A percentile compares a stretch with the other conserved stretches of the same genome.
These are phyloP conservation scores for Xylaria sp. DNA, from an alignment of 2,329 filamentous ascomycete genomes.

Conservation along the genomic window DNA sequence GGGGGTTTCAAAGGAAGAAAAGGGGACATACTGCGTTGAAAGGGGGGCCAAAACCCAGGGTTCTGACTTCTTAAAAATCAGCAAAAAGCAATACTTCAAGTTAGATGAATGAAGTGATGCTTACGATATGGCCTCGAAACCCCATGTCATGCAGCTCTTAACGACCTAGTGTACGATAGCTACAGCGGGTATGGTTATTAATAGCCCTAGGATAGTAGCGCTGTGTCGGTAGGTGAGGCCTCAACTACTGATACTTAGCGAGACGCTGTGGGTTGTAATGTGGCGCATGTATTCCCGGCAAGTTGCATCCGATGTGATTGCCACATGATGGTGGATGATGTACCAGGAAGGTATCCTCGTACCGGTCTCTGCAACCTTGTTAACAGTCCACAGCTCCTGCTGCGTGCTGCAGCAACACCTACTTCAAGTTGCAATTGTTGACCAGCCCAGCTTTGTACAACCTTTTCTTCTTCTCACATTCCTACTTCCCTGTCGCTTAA, in stretches of 20 bases:
- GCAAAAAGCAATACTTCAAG: not conserved
- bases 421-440: slow-evolving; percentile 16
- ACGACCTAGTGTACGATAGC: slow-evolving; percentile 1
- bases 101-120: not conserved
- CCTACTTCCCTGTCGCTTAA: not conserved
- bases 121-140: not conserved
- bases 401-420: not conserved
- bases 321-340: not conserved
- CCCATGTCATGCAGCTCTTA: not conserved
- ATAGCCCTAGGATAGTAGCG: not conserved
- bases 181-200: not conserved
- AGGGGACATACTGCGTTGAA: not conserved
- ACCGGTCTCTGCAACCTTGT: not conserved
- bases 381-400: slow-evolving; percentile 25
- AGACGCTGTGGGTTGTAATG: not conserved
- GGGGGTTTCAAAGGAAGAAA: not conserved
- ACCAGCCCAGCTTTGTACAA: slow-evolving; percentile 26
- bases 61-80: not conserved
- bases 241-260: not conserved
- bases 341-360: slow-evolving; percentile 8
- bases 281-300: slow-evolving; percentile 21
- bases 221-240: slow-evolving; percentile 2
- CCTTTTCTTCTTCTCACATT: slow-evolving; percentile 17
- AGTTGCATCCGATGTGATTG: slow-evolving; percentile 27
- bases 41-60: not conserved